phyloP scores from a whole-genome alignment of 1,284 basidiomycete species.

The Filobasidium uniguttulatum region DNA sequence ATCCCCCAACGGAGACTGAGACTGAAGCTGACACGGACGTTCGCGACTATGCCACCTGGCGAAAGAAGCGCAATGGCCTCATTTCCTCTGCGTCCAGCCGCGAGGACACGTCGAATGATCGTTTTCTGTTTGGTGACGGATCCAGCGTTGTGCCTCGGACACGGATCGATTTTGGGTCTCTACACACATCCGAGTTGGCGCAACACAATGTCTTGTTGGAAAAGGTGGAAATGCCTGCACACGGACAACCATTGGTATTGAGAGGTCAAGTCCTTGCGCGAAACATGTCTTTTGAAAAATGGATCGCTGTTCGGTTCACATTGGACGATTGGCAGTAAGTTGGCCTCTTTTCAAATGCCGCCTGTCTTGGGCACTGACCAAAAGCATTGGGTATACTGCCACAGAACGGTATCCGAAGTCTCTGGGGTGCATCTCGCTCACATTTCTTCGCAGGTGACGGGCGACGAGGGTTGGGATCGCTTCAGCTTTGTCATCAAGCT shows the following conservation, averaged over 20 bases:
- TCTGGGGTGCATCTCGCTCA: conserved; percentile 35
- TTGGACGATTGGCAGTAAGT: conserved; percentile 44
- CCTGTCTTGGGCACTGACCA: not conserved
- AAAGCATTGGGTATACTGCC: not conserved
- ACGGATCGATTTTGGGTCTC: conserved; percentile 32
- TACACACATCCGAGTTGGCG: conserved; percentile 18
- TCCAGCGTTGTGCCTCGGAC: conserved; percentile 27
- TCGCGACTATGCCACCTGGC: conserved; percentile 34
- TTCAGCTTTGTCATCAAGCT: conserved; percentile 49
- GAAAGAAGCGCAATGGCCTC: conserved; percentile 28
- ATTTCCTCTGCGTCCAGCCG: conserved; percentile 22
- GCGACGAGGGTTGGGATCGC: conserved; percentile 39
- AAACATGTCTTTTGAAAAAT: conserved; percentile 44
- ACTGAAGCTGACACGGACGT: conserved; percentile 33
- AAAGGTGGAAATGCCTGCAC: conserved; percentile 26
- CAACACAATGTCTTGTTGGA: conserved; percentile 34
- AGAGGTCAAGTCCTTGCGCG: conserved; percentile 41
- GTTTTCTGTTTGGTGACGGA: conserved; percentile 22
- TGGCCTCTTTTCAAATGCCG: not conserved
- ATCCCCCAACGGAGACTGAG: conserved; percentile 30
- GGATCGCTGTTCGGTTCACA: conserved; percentile 43
- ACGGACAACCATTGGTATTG: conserved; percentile 24
- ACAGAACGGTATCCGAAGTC: conserved; percentile 42
- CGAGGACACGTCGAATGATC: conserved; percentile 16
- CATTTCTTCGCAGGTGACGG: conserved; percentile 31